A percentile compares a stretch with the other conserved stretches of the same genome.
Evolutionary conservation across 106 monocot species (phyloP).

Genomic region (Acorus gramineus): DNA sequence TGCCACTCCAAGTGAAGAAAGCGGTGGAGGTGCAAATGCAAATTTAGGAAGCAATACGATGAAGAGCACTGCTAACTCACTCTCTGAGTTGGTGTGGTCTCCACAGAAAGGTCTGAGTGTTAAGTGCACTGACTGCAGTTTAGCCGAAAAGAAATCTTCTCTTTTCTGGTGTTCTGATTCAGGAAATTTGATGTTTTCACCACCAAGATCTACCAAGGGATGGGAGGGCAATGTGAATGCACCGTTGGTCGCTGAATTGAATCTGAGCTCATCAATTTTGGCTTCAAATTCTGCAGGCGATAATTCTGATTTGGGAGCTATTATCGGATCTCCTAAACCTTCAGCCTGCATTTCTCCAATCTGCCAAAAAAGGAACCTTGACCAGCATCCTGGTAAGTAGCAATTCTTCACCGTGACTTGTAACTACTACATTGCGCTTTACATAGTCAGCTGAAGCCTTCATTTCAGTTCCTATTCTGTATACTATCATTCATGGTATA

Average conservation of each 20-base stretch:
- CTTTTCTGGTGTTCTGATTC: slow-evolving; percentile 48
- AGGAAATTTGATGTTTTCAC: slow-evolving; percentile 27
- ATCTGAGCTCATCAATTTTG: slow-evolving; percentile 8
- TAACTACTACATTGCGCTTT: too few species aligned
- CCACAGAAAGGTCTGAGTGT: slow-evolving; percentile 39
- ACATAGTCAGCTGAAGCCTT: too few species aligned
- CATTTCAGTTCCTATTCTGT: too few species aligned
- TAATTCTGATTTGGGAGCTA: neutral
- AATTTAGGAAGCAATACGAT: slow-evolving; percentile 19
- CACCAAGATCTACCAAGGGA: slow-evolving; percentile 8
- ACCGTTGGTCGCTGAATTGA: slow-evolving; percentile 2
- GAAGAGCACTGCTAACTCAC: slow-evolving; percentile 15
- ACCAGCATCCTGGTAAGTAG: neutral
- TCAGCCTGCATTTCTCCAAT: slow-evolving; percentile 7
- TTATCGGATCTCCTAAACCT: slow-evolving; percentile 2
- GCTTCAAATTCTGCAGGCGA: slow-evolving; percentile 8
- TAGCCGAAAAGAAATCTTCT: slow-evolving; percentile 25
- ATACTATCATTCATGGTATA: too few species aligned
- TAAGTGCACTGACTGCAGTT: slow-evolving; percentile 23
- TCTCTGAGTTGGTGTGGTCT: slow-evolving; percentile 58
- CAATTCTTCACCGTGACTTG: too few species aligned
- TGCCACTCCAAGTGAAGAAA: neutral
- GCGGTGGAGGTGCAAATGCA: slow-evolving; percentile 53
- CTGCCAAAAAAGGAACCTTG: slow-evolving; percentile 2
- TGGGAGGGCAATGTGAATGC: slow-evolving; percentile 7